Evolutionary conservation across 768 basidiomycete species (phyloP).

Genomic region (Clitopilus hobsonii): DNA sequence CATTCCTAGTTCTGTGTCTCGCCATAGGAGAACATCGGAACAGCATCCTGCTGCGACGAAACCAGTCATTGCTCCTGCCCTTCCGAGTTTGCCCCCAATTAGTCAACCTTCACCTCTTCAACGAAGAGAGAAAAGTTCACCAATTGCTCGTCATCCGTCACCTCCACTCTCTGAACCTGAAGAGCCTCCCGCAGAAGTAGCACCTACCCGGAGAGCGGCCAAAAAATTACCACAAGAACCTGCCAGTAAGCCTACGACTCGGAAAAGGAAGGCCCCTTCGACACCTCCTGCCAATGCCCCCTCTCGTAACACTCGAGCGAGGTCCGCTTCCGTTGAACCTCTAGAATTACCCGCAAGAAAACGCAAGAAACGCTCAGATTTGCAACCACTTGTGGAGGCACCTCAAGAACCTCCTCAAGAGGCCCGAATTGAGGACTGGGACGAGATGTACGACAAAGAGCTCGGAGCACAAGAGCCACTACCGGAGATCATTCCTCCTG

Average conservation of each 20-base stretch:
- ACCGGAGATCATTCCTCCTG: no score
- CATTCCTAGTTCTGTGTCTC: neutral
- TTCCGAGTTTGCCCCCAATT: neutral
- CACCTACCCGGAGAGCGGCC: no score
- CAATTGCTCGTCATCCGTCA: no score
- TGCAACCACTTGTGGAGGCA: neutral
- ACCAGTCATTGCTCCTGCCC: no score
- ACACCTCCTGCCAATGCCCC: slow-evolving; percentile 16
- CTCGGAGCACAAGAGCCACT: no score
- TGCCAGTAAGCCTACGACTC: slow-evolving; percentile 1
- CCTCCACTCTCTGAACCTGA: no score
- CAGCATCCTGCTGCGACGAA: neutral
- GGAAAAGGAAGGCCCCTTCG: slow-evolving; percentile 3
- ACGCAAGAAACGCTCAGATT: neutral
- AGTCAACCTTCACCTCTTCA: neutral
- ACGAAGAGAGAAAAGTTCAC: no score
- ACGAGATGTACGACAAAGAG: neutral
- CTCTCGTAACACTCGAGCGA: slow-evolving; percentile 27
- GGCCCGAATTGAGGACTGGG: neutral
- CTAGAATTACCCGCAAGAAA: slow-evolving; percentile 4
- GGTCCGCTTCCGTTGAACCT: slow-evolving; percentile 27
- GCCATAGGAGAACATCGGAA: neutral
- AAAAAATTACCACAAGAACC: no score
- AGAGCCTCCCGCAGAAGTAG: no score
- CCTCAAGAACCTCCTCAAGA: slow-evolving; percentile 1